Conservation (phyloP, 1,139 yeast species). For the Blastobotrys capitulatus region DNA sequence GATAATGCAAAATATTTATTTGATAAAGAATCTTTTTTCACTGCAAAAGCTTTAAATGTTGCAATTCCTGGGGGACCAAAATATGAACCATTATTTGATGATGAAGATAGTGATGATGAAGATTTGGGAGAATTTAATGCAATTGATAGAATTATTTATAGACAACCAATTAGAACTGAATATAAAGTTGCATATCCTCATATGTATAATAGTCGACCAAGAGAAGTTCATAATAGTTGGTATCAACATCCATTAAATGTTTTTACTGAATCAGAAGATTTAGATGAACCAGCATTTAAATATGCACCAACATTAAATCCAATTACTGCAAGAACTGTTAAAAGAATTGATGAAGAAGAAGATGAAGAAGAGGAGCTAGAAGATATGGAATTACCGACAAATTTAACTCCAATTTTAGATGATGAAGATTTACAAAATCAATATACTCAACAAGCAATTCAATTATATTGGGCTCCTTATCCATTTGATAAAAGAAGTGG, state of each 20-base stretch:
- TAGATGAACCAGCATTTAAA: constrained; percentile 51
- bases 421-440: constrained; percentile 42
- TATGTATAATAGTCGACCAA: constrained; percentile 73
- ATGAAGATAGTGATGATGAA: constrained; percentile 55
- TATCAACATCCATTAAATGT: constrained; percentile 59
- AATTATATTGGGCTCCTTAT: constrained; percentile 71
- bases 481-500: constrained; percentile 81
- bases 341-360: constrained; percentile 25
- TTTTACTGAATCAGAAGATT: constrained; percentile 42
- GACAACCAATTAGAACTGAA: constrained; percentile 74
- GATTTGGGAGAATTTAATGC: constrained; percentile 89
- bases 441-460: constrained; percentile 49
- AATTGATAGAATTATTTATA: constrained; percentile 76
- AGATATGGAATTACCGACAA: constrained; percentile 39
- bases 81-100: constrained; percentile 78
- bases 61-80: constrained; percentile 96
- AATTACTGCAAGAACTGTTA: constrained; percentile 40
- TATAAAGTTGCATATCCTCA: constrained; percentile 83
- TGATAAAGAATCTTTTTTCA: constrained; percentile 70
- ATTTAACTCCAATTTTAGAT: constrained; percentile 45
- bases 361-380: constrained; percentile 34
- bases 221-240: constrained; percentile 54
- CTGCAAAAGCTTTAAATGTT: constrained; percentile 84
- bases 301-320: constrained; percentile 56
- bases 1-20: constrained; percentile 61